Base-by-base conservation (phyloP, 192 early-diverging fungal species). In the Umbelopsis isabellina region DNA sequence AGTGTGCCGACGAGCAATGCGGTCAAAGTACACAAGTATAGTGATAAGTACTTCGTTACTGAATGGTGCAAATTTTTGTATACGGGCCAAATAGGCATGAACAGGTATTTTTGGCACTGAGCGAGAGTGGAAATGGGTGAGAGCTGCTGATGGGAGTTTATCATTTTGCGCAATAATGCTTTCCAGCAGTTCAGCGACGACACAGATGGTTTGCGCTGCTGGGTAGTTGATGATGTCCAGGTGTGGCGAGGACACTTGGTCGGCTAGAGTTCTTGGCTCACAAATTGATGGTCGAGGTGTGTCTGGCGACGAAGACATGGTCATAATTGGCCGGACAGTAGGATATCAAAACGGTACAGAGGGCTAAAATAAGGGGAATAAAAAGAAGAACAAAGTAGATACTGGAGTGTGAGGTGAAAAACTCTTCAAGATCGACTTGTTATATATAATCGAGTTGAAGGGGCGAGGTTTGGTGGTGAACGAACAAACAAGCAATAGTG, bases 1-100 rank as follows among this genome's bases (percentile, higher is more conserved):
- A 30, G 79, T 80, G 30, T 84, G 84, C 83, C 73, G 35, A 47
- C 70, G 22, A 72, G 83, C 80, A 44, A 92, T 85, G 22, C 89
- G 85, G 64, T 93, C 87, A 75, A 93, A 83, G 73, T 92, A 93
- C 5, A 93, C 87, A n/a, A 93, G 80, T 0, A 91, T 78, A 1
- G 89, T 83, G 1, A 93, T 71, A 21, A 92, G 76, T 2, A 84
- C 81, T 73, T 90, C 91, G 49, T 91, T 92, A 27, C 82, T 82
- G 66, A 90, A 86, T 15, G 86, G 85, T 6, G 89, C 86, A 74
- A 89, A 93, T 70, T 88, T 88, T 16, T 86, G 76, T 49, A 93
- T 88, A 2, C 91, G 83, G 27, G 79, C 74, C 23, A 93, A 68
- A 66, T 93, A 93, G 23, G 85, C 88, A 27, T 79, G 78, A 21